phyloP scores from a whole-genome alignment of 2,329 filamentous ascomycete species.

The Rasamsonia emersonii region DNA sequence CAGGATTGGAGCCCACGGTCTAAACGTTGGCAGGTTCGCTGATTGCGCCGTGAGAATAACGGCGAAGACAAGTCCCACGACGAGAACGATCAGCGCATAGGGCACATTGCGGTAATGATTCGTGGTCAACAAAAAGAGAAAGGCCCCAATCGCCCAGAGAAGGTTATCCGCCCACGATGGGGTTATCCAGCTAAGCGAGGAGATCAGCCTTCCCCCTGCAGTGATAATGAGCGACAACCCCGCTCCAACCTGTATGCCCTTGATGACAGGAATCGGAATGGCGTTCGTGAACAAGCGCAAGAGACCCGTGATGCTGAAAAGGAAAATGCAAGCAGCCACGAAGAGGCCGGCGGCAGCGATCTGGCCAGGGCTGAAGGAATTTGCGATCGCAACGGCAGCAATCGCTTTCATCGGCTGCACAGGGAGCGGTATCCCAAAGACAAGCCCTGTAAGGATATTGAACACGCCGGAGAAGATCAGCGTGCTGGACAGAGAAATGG shows the following conservation, averaged over 20 bases:
- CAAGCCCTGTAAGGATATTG: conserved; percentile 71
- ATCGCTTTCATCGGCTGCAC: conserved; percentile 91
- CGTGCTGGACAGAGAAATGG: conserved; percentile 73
- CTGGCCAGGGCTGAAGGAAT: conserved; percentile 56
- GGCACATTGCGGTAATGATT: conserved; percentile 60
- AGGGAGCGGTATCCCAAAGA: conserved; percentile 82
- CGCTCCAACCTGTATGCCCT: conserved; percentile 89
- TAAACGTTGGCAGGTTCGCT: conserved; percentile 42
- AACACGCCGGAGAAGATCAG: conserved; percentile 81
- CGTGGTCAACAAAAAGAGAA: conserved; percentile 60
- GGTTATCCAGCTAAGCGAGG: conserved; percentile 58
- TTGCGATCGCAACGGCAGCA: conserved; percentile 75
- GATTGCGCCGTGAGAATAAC: conserved; percentile 30
- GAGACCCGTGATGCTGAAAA: conserved; percentile 74
- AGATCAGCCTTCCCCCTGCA: conserved; percentile 60
- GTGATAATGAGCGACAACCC: conserved; percentile 75
- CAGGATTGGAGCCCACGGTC: conserved; percentile 52
- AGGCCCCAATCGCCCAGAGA: conserved; percentile 66
- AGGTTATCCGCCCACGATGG: conserved; percentile 67
- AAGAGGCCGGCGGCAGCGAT: conserved; percentile 78
- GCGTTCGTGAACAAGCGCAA: conserved; percentile 62
- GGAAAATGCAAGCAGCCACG: conserved; percentile 62
- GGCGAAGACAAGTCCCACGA: conserved; percentile 60
- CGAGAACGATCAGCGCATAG: conserved; percentile 67
- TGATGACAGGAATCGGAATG: conserved; percentile 79